phyloP scores from a whole-genome alignment of 108 stramenopile species.

The Chaetoceros muelleri region DNA sequence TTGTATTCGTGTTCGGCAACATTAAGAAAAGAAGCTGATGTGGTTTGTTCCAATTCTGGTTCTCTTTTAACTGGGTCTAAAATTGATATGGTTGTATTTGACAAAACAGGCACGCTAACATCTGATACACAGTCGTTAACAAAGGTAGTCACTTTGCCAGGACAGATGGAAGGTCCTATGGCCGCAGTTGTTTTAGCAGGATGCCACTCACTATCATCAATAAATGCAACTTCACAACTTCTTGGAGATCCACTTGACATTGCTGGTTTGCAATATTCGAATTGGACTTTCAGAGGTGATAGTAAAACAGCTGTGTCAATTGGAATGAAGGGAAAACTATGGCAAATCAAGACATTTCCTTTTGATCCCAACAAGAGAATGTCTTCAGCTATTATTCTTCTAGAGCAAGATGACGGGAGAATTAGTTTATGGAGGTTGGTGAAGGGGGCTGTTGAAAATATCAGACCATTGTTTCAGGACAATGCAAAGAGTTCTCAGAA shows the following conservation, averaged over 20 bases:
- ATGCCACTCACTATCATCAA: conserved; percentile 47
- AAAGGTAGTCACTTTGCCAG: conserved; percentile 14
- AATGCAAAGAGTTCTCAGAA: conserved; percentile 2
- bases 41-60: conserved; percentile 49
- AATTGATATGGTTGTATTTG: conserved; percentile 61
- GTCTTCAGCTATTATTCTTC: conserved; percentile 44
- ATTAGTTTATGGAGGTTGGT: conserved; percentile 21
- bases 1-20: conserved; percentile 27
- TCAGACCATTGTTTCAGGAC: conserved; percentile 11
- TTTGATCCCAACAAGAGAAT: conserved; percentile 41
- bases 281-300: conserved; percentile 37
- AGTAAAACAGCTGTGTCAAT: conserved; percentile 4
- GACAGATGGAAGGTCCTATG: conserved; percentile 2
- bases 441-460: conserved; percentile 44
- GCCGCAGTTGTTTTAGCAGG: conserved; percentile 51
- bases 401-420: conserved; percentile 12
- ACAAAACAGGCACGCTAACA: conserved; percentile 88
- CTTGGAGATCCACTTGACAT: conserved; percentile 66
- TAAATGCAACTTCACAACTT: conserved; percentile 9
- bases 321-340: conserved; percentile 17
- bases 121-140: conserved; percentile 42
- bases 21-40: conserved; percentile 37
- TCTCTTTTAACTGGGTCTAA: conserved; percentile 38
- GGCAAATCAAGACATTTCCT: conserved; percentile 55
- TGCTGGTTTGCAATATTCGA: conserved; percentile 30